phyloP scores from a whole-genome alignment of 2,329 filamentous ascomycete genomes.

The Diplodia mutila region DNA sequence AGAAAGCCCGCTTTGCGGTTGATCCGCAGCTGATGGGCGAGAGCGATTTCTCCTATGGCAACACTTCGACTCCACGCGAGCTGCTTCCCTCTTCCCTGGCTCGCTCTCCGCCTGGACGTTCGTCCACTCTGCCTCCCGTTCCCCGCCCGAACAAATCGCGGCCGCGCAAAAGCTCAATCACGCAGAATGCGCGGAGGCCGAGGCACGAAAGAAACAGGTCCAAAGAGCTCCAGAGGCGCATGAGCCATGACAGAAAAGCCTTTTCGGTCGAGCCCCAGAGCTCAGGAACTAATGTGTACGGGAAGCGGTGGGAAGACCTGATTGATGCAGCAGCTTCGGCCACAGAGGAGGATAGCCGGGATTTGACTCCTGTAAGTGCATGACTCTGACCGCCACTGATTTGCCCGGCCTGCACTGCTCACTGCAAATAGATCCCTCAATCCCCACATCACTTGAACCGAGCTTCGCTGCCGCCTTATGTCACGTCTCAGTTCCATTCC shows the following conservation, averaged over 20 bases:
- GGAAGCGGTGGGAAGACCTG: slow-evolving; percentile 93
- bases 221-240: slow-evolving; percentile 71
- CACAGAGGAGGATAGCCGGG: slow-evolving; percentile 85
- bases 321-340: slow-evolving; percentile 94
- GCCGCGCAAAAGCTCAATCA: slow-evolving; percentile 83
- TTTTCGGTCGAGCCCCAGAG: slow-evolving; percentile 82
- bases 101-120: slow-evolving; percentile 82
- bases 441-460: slow-evolving; percentile 59
- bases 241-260: slow-evolving; percentile 78
- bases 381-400: slow-evolving; percentile 14
- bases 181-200: slow-evolving; percentile 73
- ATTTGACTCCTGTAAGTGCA: slow-evolving; percentile 77
- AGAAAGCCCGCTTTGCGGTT: slow-evolving; percentile 45
- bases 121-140: slow-evolving; percentile 83
- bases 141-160: slow-evolving; percentile 74
- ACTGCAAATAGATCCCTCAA: slow-evolving; percentile 46
- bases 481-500: slow-evolving; percentile 59
- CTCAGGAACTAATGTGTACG: slow-evolving; percentile 67
- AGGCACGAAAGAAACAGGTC: slow-evolving; percentile 84
- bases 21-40: slow-evolving; percentile 30
- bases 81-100: slow-evolving; percentile 81
- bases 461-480: slow-evolving; percentile 63
- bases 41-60: slow-evolving; percentile 15
- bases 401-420: slow-evolving; percentile 8
- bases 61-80: slow-evolving; percentile 67